These are phyloP conservation scores for Penicillium vulpinum DNA, from an alignment of 2,329 filamentous ascomycete species.

Conservation along the genomic window DNA sequence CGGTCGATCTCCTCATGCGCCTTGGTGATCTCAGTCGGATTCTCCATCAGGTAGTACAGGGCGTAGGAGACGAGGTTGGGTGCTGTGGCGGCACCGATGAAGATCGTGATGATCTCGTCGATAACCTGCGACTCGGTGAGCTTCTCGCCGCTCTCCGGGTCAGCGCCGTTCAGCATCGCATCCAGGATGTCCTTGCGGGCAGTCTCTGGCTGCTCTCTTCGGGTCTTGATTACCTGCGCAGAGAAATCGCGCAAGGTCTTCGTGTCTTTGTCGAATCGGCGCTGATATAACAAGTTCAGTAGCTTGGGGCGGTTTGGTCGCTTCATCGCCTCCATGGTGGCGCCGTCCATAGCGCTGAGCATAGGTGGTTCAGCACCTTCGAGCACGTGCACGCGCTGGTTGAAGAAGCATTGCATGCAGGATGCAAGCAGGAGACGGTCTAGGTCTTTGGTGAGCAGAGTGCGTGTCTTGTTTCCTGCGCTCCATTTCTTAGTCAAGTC, in stretches of 20 bases:
- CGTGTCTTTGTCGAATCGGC: constrained; percentile 57
- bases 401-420: constrained; percentile 50
- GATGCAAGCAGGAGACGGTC: constrained; percentile 56
- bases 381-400: constrained; percentile 51
- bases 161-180: constrained; percentile 57
- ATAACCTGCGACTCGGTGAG: constrained; percentile 61
- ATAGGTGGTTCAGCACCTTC: constrained; percentile 49
- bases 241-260: constrained; percentile 56
- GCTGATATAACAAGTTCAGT: constrained; percentile 54
- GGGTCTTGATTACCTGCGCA: constrained; percentile 55
- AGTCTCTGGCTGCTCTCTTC: constrained; percentile 55
- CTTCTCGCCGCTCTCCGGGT: constrained; percentile 60
- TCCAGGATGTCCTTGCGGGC: constrained; percentile 57
- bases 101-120: constrained; percentile 67
- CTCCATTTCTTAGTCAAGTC: constrained; percentile 54
- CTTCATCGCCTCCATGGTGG: constrained; percentile 57
- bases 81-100: constrained; percentile 67
- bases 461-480: constrained; percentile 35
- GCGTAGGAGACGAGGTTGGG: constrained; percentile 65
- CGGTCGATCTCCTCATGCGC: constrained; percentile 66
- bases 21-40: constrained; percentile 59
- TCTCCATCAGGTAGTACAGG: constrained; percentile 63
- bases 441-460: constrained; percentile 50
- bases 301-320: constrained; percentile 54
- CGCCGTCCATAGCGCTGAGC: constrained; percentile 55